These are phyloP conservation scores for Aeminium ludgeri DNA, from an alignment of 495 filamentous ascomycete genomes.

Conservation along the genomic window DNA sequence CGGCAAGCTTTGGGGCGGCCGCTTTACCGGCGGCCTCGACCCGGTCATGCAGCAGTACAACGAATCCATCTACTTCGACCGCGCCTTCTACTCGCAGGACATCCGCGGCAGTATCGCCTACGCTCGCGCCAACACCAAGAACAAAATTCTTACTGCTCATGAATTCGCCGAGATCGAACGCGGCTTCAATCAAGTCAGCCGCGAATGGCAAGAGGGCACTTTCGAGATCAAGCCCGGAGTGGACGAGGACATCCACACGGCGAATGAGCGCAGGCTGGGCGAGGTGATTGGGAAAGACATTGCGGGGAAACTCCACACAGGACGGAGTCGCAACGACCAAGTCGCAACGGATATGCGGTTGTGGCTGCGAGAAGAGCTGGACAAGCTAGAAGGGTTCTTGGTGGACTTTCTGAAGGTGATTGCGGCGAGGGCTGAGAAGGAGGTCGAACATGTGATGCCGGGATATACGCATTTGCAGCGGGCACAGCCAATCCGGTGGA, in stretches of 20 bases:
- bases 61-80: conserved; percentile 70
- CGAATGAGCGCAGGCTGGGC: conserved; percentile 77
- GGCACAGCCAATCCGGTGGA: conserved; percentile 79
- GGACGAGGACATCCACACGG: conserved; percentile 79
- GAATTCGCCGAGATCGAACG: conserved; percentile 65
- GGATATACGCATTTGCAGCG: conserved; percentile 87
- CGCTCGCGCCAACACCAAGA: conserved; percentile 66
- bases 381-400: conserved; percentile 51
- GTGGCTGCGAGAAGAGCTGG: conserved; percentile 71
- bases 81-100: conserved; percentile 64
- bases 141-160: conserved; percentile 51
- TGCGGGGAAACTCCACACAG: conserved; percentile 86
- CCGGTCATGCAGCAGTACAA: conserved; percentile 84
- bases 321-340: conserved; percentile 84
- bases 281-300: conserved; percentile 80
- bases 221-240: conserved; percentile 45
- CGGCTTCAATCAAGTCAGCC: conserved; percentile 51
- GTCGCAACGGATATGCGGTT: conserved; percentile 85
- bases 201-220: conserved; percentile 52
- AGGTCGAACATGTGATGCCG: conserved; percentile 47
- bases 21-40: conserved; percentile 73
- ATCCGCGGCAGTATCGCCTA: conserved; percentile 70
- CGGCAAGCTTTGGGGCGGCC: conserved; percentile 56
- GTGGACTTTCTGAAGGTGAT: conserved; percentile 55
- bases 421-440: conserved; percentile 55